Evolutionary conservation across 352 stramenopile genomes (phyloP).

Genomic region (Phytophthora sp.): DNA sequence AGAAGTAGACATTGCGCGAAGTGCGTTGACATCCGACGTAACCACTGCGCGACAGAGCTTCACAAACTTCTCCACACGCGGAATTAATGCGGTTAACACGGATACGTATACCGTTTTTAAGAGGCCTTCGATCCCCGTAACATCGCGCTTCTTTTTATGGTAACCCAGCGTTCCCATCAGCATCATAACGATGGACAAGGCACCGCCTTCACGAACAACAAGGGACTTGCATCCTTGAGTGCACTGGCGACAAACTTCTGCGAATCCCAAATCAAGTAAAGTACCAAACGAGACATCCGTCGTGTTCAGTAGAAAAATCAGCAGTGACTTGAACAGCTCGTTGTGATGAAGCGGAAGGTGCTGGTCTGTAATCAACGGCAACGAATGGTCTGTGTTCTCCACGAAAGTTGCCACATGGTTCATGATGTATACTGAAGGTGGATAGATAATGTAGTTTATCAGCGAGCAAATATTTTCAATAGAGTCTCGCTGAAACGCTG

Average conservation of each 20-base stretch:
- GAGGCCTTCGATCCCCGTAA: conserved; percentile 70
- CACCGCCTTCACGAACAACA: conserved; percentile 77
- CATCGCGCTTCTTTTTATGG: conserved; percentile 83
- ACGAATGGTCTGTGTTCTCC: conserved; percentile 79
- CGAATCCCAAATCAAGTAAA: conserved; percentile 81
- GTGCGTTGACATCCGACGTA: conserved; percentile 48
- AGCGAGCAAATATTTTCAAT: conserved; percentile 88
- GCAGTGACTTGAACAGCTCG: conserved; percentile 79
- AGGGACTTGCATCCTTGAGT: conserved; percentile 59
- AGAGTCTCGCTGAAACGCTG: conserved; percentile 84
- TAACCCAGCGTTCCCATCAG: conserved; percentile 86
- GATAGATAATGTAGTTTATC: conserved; percentile 89
- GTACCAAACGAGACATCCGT: conserved; percentile 77
- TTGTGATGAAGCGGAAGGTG: conserved; percentile 83
- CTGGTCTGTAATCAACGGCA: conserved; percentile 87
- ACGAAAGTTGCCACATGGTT: conserved; percentile 85
- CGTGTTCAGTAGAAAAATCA: conserved; percentile 67
- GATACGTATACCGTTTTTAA: conserved; percentile 55
- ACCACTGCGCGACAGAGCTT: conserved; percentile 75
- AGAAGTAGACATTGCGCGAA: conserved; percentile 54
- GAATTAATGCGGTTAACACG: conserved; percentile 57
- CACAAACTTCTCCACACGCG: conserved; percentile 84
- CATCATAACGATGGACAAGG: conserved; percentile 89
- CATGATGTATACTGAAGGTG: conserved; percentile 87
- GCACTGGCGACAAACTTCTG: conserved; percentile 76